Evolutionary conservation across 495 filamentous ascomycete species (phyloP).

Genomic region (Aspergillus indologenus): DNA sequence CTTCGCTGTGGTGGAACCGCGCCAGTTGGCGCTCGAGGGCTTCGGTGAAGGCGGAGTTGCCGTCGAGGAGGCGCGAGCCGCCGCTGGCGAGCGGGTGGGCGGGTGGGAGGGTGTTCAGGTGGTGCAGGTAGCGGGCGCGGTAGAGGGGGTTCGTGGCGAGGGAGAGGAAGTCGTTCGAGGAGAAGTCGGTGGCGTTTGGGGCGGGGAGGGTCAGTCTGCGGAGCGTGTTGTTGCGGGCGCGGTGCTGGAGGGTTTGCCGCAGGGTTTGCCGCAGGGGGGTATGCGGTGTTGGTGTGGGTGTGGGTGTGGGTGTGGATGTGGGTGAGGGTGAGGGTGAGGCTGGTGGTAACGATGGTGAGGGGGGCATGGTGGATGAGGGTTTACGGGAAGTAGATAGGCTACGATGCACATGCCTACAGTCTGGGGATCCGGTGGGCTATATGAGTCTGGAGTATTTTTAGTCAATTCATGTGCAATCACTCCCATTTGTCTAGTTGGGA

Average conservation of each 20-base stretch:
- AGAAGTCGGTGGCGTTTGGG: slow-evolving; percentile 38
- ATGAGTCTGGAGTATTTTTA: not conserved
- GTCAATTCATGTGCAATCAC: not conserved
- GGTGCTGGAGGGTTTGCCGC: slow-evolving; percentile 31
- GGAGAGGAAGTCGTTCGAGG: slow-evolving; percentile 48
- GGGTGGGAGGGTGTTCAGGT: slow-evolving; percentile 32
- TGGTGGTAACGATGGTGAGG: too few relatives aligned
- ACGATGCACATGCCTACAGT: too few relatives aligned
- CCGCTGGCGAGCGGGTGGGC: slow-evolving; percentile 39
- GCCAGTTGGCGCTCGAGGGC: slow-evolving; percentile 63
- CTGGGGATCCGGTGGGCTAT: too few relatives aligned
- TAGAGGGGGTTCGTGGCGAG: slow-evolving; percentile 36
- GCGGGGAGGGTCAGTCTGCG: slow-evolving; percentile 42
- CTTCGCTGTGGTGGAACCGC: slow-evolving; percentile 58
- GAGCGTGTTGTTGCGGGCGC: slow-evolving; percentile 44
- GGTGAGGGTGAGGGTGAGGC: not conserved
- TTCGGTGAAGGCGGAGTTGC: slow-evolving; percentile 65
- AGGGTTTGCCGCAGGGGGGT: slow-evolving; percentile 37
- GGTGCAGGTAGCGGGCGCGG: slow-evolving; percentile 28
- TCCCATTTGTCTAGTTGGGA: too few relatives aligned
- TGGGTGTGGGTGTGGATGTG: not conserved
- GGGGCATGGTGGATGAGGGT: too few relatives aligned
- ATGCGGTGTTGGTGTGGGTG: slow-evolving; percentile 28
- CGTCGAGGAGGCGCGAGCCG: slow-evolving; percentile 51
- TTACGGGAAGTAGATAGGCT: too few relatives aligned